A percentile compares a stretch with the other conserved stretches of the same genome.
These are phyloP conservation scores for Monosporascus sp. DNA, from an alignment of 2,329 filamentous ascomycete genomes.

Conservation along the genomic window DNA sequence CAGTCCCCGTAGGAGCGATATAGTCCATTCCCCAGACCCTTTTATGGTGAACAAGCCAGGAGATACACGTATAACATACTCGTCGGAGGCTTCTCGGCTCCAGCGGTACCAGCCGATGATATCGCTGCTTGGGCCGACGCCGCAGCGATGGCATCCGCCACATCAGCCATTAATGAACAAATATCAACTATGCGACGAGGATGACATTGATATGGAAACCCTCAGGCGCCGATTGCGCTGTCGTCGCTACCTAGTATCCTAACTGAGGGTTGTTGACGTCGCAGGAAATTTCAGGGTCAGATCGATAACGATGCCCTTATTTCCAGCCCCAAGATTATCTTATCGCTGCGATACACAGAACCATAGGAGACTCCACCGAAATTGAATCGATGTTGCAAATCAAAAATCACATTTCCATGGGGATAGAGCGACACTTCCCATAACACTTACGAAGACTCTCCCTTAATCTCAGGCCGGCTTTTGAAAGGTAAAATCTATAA, in stretches of 20 bases:
- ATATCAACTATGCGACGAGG: slow-evolving; percentile 6
- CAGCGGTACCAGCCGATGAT: slow-evolving; percentile 10
- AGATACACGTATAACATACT: slow-evolving; percentile 12
- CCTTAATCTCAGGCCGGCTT: no score
- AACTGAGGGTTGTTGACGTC: neutral
- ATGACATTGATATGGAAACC: slow-evolving; percentile 4
- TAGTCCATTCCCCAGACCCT: neutral
- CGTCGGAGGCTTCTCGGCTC: slow-evolving; percentile 10
- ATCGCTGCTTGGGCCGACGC: slow-evolving; percentile 14
- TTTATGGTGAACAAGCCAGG: neutral
- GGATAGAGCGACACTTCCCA: no score
- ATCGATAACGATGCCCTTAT: slow-evolving; percentile 8
- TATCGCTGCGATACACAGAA: slow-evolving; percentile 3
- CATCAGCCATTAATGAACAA: slow-evolving; percentile 22
- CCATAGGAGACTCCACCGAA: neutral
- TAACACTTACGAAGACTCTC: no score
- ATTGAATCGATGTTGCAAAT: neutral
- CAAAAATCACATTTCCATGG: neutral
- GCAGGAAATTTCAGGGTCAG: neutral
- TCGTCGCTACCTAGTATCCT: neutral
- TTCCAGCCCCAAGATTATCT: slow-evolving; percentile 8
- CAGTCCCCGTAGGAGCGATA: neutral
- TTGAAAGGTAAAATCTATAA: no score
- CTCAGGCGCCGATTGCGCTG: neutral
- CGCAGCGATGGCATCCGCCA: slow-evolving; percentile 26